Percentiles rank a stretch among this genome's conserved stretches.
These are phyloP conservation scores for Oryza glumipatula DNA, from an alignment of 176 grass and related monocot genomes.

Conservation along the genomic window DNA sequence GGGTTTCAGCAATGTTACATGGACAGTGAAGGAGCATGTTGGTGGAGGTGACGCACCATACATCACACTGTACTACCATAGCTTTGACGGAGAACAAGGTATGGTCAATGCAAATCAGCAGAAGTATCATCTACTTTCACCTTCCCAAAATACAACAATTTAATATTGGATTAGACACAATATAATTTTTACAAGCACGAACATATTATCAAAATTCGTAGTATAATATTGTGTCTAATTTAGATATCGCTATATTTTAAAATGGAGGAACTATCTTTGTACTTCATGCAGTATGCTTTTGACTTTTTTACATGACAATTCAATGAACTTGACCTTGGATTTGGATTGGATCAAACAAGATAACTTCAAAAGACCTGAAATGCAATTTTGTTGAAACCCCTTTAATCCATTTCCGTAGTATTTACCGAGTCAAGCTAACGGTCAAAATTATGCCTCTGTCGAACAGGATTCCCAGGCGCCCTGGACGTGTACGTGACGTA, in stretches of 20 bases:
- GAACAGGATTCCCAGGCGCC: conserved; percentile 78
- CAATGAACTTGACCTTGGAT: background rate
- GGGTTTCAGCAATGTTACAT: conserved; percentile 81
- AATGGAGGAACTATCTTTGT: background rate
- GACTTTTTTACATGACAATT: background rate
- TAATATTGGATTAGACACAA: too few relatives aligned
- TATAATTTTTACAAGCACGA: too few relatives aligned
- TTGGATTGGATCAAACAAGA: background rate
- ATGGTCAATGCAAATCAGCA: background rate
- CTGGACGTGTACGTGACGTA: conserved; percentile 94
- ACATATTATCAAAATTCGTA: too few relatives aligned
- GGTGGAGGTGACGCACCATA: conserved; percentile 61
- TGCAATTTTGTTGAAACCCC: too few relatives aligned
- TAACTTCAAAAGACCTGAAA: background rate
- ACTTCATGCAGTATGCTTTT: background rate
- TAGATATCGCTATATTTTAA: too few relatives aligned
- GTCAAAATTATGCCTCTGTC: background rate
- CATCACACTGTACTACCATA: conserved; percentile 86
- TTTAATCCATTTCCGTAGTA: too few relatives aligned
- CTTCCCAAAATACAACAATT: too few relatives aligned
- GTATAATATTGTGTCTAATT: too few relatives aligned
- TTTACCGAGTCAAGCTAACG: background rate
- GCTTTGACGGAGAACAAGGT: conserved; percentile 96
- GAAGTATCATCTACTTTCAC: background rate
- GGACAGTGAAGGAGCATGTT: conserved; percentile 77